Evolutionary conservation across 208 protist genomes (phyloP).

Genomic region (Leishmania tarentolae): DNA sequence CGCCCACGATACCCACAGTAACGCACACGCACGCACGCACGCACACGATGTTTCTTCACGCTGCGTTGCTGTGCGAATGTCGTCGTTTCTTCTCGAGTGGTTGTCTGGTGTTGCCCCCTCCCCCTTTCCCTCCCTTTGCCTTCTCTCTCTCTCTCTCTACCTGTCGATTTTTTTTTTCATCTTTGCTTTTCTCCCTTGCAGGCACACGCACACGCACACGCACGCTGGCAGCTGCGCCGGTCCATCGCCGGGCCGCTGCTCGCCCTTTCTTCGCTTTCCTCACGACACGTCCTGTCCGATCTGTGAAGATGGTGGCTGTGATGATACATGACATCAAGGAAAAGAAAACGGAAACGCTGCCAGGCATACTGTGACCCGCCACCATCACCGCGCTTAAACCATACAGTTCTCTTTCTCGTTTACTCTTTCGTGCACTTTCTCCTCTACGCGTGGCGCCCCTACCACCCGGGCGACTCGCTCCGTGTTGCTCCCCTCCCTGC

Average conservation of each 20-base stretch:
- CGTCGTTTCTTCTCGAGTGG: not conserved
- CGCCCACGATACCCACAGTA: not conserved
- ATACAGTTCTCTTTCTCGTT: no score
- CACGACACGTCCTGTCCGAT: not conserved
- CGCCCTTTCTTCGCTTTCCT: not conserved
- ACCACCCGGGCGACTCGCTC: not conserved
- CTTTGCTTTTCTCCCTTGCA: not conserved
- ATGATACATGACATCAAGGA: not conserved
- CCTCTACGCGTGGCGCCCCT: not conserved
- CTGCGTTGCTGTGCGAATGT: not conserved
- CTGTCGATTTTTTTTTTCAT: conserved; percentile 6
- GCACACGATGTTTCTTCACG: not conserved
- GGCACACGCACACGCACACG: not conserved
- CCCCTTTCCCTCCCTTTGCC: not conserved
- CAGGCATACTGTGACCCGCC: not conserved
- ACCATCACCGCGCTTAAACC: not conserved
- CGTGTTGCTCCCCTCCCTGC: no score
- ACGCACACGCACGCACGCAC: not conserved
- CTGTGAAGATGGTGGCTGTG: not conserved
- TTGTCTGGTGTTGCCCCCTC: not conserved
- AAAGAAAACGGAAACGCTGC: not conserved
- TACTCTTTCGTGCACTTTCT: not conserved
- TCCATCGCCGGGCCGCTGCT: not conserved
- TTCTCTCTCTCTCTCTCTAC: conserved; percentile 6
- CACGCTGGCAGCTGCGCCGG: not conserved